Percentiles rank a stretch among this genome's conserved stretches.
Evolutionary conservation across 2,329 filamentous ascomycete species (phyloP).

Genomic region (Fusarium poae): DNA sequence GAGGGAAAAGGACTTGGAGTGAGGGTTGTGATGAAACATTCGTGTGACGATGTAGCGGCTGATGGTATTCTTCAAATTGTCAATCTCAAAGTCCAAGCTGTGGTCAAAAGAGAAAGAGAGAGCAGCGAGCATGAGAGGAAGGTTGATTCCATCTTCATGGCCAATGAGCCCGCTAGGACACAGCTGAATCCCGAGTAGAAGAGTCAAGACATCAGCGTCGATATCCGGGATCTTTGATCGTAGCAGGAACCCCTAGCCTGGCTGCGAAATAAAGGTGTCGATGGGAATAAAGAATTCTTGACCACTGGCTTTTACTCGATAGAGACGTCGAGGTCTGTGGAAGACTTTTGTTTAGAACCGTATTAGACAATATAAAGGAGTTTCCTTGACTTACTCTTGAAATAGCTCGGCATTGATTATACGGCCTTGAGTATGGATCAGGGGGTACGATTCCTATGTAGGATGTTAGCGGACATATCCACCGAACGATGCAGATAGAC

Average conservation of each 20-base stretch:
- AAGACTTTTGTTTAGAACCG: not conserved
- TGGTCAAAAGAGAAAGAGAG: conserved; percentile 29
- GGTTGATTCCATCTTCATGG: conserved; percentile 40
- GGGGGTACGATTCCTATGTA: conserved; percentile 13
- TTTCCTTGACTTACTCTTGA: not conserved
- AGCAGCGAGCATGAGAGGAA: conserved; percentile 41
- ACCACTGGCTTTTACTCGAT: not conserved
- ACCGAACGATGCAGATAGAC: fast-evolving
- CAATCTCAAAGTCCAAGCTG: conserved; percentile 33
- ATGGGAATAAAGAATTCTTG: conserved; percentile 5
- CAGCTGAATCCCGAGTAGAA: conserved; percentile 39
- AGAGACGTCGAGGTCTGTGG: not conserved
- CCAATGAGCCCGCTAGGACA: conserved; percentile 37
- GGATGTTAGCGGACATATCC: not conserved
- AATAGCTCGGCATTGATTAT: conserved; percentile 4
- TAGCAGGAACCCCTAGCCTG: conserved; percentile 27
- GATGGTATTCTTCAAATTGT: conserved; percentile 35
- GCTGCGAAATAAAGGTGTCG: conserved; percentile 5
- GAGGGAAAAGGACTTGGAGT: not conserved
- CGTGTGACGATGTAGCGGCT: conserved; percentile 43
- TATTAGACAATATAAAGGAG: not conserved
- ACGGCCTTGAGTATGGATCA: not conserved
- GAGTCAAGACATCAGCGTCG: conserved; percentile 35
- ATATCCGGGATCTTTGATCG: conserved; percentile 8
- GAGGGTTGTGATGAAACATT: conserved; percentile 45